Base-by-base conservation (phyloP, 2,329 filamentous ascomycete genomes). In the Fusarium luffae region DNA sequence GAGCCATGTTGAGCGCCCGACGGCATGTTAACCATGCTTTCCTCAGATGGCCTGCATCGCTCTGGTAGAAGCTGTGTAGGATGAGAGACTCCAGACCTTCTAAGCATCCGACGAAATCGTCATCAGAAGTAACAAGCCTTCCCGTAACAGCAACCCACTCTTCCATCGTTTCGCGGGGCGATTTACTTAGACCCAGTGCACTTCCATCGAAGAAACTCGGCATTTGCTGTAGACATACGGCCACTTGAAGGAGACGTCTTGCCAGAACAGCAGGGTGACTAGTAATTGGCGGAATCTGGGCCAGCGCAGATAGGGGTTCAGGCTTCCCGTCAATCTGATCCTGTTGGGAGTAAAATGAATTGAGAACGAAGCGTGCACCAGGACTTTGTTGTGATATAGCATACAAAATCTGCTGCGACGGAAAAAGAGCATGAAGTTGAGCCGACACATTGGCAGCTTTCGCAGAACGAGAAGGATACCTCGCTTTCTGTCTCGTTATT, bases 31-130 rank as follows among this genome's bases (percentile, higher is more conserved):
- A 75, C 86, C 86, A 89, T 4, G 85, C 79, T 46, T 85, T 84
- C 23, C 86, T 82, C 4, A 88, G 77, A 46, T 86, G 86, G 2
- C 87, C 87, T 1, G 80, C 81, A 59, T 88, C 87, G 40, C 81
- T 79, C 54, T 87, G 83, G 69, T 83, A 86, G 54, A 85, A 74
- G 19, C 80, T 79, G 40, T 85, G 79, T 0, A 89, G 74, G 23
- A 84, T 72, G 1, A 89, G 76, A 52, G 84, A 84, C 73, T 88
- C 84, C 1, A 89, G 72, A 3, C 86, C 86, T 71, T 89, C 86
- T 2, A 84, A 71, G 5, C 82, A 85, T 23, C 83, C 82, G 1
- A 85, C 75, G 6, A 89, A 76, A 41, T 86, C 83, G 46, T 88
- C 85, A 40, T 87, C 83, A 6, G 80, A 81, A 0, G 83, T 84